Evolutionary conservation across 768 basidiomycete genomes (phyloP), one percentile per base, ranked within the genome.

Genomic region (Mycena metata): DNA sequence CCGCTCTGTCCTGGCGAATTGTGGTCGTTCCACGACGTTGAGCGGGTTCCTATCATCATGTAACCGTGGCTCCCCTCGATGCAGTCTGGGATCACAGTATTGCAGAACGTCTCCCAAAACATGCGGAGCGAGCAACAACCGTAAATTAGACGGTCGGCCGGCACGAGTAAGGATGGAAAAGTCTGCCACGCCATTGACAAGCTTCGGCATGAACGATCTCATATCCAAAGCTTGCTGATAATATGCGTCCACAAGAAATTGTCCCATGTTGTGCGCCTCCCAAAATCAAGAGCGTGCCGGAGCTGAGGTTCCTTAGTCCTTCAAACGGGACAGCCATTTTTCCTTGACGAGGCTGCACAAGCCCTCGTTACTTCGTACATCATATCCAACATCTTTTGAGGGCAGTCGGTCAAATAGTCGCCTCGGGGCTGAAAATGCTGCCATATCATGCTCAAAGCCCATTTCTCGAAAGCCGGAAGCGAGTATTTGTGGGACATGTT

Each of bases 401-500:
- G n/a, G 33, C 57, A 69, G 9, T 3, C 23, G 33, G 47, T 26
- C 26, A 69, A 43, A 21, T 69, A 64, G 13, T 60, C 57, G 35
- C 39, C 16, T 5, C 26, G n/a, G 17, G 55, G 33, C 42, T 64
- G 47, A 15, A 26, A 58, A 21, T 69, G 68, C 30, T 54, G 39
- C 30, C 33, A 49, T n/a, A 69, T 13, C 17, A 69, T 50, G 46
- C 46, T 15, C 36, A 69, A 26, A 5, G 67, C 61, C 60, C 60
- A 69, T 1, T 19, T 23, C 43, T 69, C 67, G 56, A 61, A 64
- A 15, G 47, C 30, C 10, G 56, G 45, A 26, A 64, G 46, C 3
- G 23, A 52, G 60, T 69, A 69, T 54, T 64, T 69, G 61, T 69
- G 60, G 39, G 26, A 17, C 54, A 69, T 56, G 1, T 24, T 58